These are phyloP conservation scores for Spathaspora sp. DNA, from an alignment of 1,139 yeast species.

Conservation along the genomic window DNA sequence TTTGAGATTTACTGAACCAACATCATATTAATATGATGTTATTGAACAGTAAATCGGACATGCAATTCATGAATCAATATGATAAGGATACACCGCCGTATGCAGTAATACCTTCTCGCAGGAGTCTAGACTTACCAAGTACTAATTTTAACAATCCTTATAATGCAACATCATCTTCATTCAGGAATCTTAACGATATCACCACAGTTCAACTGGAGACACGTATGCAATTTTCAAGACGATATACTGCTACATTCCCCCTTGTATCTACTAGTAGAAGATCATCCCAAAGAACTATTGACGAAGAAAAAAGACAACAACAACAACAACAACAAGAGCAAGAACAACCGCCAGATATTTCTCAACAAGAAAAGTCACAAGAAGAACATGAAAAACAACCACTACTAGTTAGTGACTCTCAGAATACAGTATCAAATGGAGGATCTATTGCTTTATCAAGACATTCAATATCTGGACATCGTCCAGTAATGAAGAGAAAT, in stretches of 20 bases:
- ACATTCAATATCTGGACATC: conserved; percentile 11
- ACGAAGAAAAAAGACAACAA: background rate
- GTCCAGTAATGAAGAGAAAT: conserved; percentile 17
- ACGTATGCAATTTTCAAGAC: background rate
- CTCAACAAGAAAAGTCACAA: background rate
- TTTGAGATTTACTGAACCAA: background rate
- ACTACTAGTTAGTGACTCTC: background rate
- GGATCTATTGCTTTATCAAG: conserved; percentile 16
- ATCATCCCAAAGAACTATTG: background rate
- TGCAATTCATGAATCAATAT: conserved; percentile 1
- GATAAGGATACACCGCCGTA: conserved; percentile 1
- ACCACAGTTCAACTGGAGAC: background rate
- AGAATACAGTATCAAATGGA: conserved; percentile 11
- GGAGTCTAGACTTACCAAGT: background rate
- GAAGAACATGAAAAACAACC: conserved; percentile 6
- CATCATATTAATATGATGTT: background rate
- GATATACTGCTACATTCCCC: background rate
- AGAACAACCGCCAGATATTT: background rate
- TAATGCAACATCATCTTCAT: background rate
- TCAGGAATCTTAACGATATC: background rate
- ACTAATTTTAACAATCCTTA: background rate
- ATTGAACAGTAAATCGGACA: conserved; percentile 1
- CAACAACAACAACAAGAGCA: background rate
- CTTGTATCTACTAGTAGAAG: background rate
- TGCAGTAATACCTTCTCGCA: background rate